A percentile compares a stretch with the other conserved stretches of the same genome.
phyloP scores from a whole-genome alignment of 2,329 filamentous ascomycete species.

The Helotiales sp. region DNA sequence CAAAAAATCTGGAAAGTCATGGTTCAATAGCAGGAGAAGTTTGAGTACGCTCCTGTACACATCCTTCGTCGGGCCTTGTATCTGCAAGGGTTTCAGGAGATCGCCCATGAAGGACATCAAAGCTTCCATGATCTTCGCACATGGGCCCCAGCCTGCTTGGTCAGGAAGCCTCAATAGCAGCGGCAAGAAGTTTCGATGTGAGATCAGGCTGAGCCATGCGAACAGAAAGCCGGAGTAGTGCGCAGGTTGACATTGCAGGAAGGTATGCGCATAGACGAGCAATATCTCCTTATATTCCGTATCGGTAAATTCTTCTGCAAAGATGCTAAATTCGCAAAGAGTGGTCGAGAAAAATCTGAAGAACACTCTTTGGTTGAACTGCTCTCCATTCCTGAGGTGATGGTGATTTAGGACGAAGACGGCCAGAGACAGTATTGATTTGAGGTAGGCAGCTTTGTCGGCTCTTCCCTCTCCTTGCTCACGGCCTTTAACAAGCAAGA shows the following conservation, averaged over 20 bases:
- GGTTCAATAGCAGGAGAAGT: conserved; percentile 80
- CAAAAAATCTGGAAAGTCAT: conserved; percentile 93
- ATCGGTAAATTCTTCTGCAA: conserved; percentile 58
- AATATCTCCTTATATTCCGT: conserved; percentile 69
- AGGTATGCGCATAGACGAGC: conserved; percentile 67
- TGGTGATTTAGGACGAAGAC: conserved; percentile 84
- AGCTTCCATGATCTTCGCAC: conserved; percentile 71
- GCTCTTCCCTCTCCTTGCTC: conserved; percentile 59
- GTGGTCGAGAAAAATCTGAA: conserved; percentile 85
- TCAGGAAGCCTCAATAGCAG: conserved; percentile 68
- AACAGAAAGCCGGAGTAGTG: conserved; percentile 83
- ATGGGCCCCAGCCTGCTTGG: conserved; percentile 72
- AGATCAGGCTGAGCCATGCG: conserved; percentile 78
- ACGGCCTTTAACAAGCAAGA: conserved; percentile 71
- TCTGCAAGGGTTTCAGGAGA: conserved; percentile 71
- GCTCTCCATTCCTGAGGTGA: conserved; percentile 75
- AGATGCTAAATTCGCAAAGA: conserved; percentile 69
- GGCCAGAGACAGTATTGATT: conserved; percentile 75
- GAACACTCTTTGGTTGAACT: conserved; percentile 86
- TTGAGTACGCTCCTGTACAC: conserved; percentile 84
- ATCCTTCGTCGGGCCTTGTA: conserved; percentile 71
- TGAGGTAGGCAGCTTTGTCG: conserved; percentile 70
- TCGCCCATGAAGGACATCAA: conserved; percentile 75
- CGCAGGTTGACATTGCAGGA: conserved; percentile 73
- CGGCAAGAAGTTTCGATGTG: conserved; percentile 84